These are phyloP conservation scores for Gypsophila paniculata DNA, from an alignment of 179 eudicot species.

Conservation along the genomic window DNA sequence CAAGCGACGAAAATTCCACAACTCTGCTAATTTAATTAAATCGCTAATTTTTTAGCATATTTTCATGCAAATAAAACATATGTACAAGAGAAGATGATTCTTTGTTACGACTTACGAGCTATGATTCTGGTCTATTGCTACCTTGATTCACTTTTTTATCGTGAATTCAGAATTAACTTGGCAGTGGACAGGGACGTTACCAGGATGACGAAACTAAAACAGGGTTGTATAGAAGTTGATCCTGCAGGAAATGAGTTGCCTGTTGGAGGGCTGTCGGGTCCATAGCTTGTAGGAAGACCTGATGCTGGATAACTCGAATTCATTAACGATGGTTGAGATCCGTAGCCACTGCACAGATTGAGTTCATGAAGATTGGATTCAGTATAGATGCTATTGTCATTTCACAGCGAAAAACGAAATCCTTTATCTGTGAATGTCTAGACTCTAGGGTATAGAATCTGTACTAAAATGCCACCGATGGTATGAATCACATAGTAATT, in stretches of 20 bases:
- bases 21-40: constrained; percentile 3
- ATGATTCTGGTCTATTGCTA: constrained; percentile 22
- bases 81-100: constrained; percentile 29
- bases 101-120: constrained; percentile 12
- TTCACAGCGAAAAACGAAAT: neutral
- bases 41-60: constrained; percentile 10
- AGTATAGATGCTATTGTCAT: neutral
- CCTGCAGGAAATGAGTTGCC: constrained; percentile 34
- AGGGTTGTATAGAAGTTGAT: constrained; percentile 42
- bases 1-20: too few species aligned
- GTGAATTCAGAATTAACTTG: constrained; percentile 33
- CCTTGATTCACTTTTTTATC: constrained; percentile 22
- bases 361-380: neutral
- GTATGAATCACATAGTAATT: neutral
- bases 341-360: constrained; percentile 24
- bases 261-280: constrained; percentile 48
- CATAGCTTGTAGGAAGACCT: constrained; percentile 29
- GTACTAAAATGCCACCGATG: neutral
- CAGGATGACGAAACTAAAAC: constrained; percentile 36
- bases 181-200: constrained; percentile 35
- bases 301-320: constrained; percentile 43
- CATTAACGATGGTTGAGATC: constrained; percentile 46
- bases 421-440: neutral
- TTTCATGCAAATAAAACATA: constrained; percentile 22
- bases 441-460: neutral